Evolutionary conservation across 306 rosid species (phyloP).

Genomic region (Cicer cuneatum): DNA sequence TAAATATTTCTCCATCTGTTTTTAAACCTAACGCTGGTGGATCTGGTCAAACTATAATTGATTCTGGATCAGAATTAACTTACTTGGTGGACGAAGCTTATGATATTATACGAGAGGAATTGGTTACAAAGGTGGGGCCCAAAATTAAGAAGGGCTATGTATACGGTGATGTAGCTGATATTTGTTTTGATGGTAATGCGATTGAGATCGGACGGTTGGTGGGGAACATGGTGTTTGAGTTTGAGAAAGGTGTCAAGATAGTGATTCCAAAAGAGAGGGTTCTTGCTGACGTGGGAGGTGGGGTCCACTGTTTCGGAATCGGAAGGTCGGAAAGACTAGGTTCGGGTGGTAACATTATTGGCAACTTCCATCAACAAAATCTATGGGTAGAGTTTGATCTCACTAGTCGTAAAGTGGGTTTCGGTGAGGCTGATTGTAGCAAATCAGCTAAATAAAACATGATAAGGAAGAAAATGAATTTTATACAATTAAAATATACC

Average conservation of each 20-base stretch:
- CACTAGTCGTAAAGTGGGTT: constrained; percentile 63
- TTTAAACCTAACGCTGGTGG: constrained; percentile 73
- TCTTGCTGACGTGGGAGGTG: constrained; percentile 71
- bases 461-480: not conserved
- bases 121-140: constrained; percentile 61
- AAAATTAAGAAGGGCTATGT: constrained; percentile 67
- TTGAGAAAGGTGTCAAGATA: constrained; percentile 78
- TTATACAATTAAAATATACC: not conserved
- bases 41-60: constrained; percentile 89
- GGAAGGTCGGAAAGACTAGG: constrained; percentile 82
- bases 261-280: constrained; percentile 55
- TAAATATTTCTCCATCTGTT: constrained; percentile 50
- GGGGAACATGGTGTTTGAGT: constrained; percentile 71
- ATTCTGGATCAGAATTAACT: constrained; percentile 83
- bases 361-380: constrained; percentile 81
- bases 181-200: constrained; percentile 64
- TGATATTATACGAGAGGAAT: constrained; percentile 57
- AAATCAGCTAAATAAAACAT: constrained; percentile 37
- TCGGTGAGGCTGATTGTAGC: constrained; percentile 79
- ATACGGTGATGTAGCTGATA: constrained; percentile 66
- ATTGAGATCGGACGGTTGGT: constrained; percentile 62
- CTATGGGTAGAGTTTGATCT: constrained; percentile 90
- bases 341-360: constrained; percentile 75
- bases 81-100: constrained; percentile 80
- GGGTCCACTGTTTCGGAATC: constrained; percentile 76